Conservation (phyloP, 2,329 filamentous ascomycete species). For the Neoarthrinium moseri region DNA sequence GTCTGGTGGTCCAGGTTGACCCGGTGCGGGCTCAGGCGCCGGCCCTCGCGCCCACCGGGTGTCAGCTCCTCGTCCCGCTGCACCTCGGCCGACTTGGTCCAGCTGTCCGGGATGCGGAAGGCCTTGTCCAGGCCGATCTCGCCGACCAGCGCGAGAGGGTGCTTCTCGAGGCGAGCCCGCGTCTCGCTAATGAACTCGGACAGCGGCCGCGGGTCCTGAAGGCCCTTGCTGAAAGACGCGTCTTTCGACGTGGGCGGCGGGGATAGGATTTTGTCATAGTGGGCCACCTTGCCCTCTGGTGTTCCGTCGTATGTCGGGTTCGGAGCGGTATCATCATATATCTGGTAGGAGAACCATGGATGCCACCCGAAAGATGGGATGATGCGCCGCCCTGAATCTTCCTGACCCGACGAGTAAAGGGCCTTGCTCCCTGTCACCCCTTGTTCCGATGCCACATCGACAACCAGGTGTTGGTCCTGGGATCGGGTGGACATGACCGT, state of each 20-base stretch:
- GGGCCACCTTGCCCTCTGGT: constrained; percentile 42
- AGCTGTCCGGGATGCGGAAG: constrained; percentile 68
- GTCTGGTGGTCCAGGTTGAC: constrained; percentile 70
- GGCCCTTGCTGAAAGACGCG: constrained; percentile 39
- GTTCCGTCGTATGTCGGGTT: constrained; percentile 35
- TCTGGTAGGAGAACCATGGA: constrained; percentile 80
- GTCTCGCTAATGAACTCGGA: constrained; percentile 58
- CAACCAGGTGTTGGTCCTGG: constrained; percentile 74
- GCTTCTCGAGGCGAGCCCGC: constrained; percentile 48
- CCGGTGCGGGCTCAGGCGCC: constrained; percentile 64
- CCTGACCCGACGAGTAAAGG: constrained; percentile 12
- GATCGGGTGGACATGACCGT: constrained; percentile 76
- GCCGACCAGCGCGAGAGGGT: constrained; percentile 68
- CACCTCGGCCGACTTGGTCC: constrained; percentile 38
- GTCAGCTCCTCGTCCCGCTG: constrained; percentile 53
- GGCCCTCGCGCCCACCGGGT: constrained; percentile 69
- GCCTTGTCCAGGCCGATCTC: constrained; percentile 77
- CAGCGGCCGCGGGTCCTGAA: constrained; percentile 62
- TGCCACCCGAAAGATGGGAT: constrained; percentile 84
- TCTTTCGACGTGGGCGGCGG: constrained; percentile 47
- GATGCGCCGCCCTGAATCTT: constrained; percentile 35
- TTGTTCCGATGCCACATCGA: constrained; percentile 54
- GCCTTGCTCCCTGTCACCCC: constrained; percentile 37
- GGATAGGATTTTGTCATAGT: constrained; percentile 67
- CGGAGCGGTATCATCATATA: constrained; percentile 59